Evolutionary conservation across 345 rosid species (phyloP), one percentile per base, ranked within the genome.

Genomic region (Citrus reticulata): DNA sequence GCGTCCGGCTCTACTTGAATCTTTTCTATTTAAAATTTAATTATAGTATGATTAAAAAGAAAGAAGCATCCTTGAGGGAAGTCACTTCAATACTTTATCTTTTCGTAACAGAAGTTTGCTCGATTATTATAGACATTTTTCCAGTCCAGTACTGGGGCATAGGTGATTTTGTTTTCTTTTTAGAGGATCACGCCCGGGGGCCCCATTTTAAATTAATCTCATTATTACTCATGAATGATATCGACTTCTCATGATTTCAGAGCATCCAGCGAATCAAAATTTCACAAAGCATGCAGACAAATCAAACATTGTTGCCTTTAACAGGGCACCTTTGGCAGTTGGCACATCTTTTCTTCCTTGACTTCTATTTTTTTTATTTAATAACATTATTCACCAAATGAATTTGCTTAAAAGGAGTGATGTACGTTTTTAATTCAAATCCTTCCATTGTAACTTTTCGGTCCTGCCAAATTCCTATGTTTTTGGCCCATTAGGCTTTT

Each of bases 161-260:
- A 77, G 70, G 46, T 74, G 19, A 77, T 78, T 83, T 70, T 72
- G 80, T 78, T 83, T 84, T 68, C 83, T 79, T 83, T 82, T 80
- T 32, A 76, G 76, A 79, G 58, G 85, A 78, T 75, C 77, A 74
- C 77, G 79, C 78, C 79, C 64, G 67, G 37, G 82, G 61, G 37
- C 25, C 77, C 77, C 83, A 69, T 79, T 75, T 37, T 75, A 46
- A 46, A 46, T 46, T 46, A 68, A 77, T 80, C 58, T 79, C 79
- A 78, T 72, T 74, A 68, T 75, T 78, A 66, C 77, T 64, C 72
- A 80, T 62, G 77, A 25, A 55, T 19, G 20, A 60, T 80, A 22
- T 20, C 65, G 39, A 55, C 34, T 64, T 42, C 67, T 59, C 57
- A 76, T 60, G 68, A 74, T 82, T 72, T 59, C 54, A 27, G 65